A percentile compares a stretch with the other conserved stretches of the same genome.
Conservation (phyloP, 2,329 filamentous ascomycete species). For the Didymella lethalis region DNA sequence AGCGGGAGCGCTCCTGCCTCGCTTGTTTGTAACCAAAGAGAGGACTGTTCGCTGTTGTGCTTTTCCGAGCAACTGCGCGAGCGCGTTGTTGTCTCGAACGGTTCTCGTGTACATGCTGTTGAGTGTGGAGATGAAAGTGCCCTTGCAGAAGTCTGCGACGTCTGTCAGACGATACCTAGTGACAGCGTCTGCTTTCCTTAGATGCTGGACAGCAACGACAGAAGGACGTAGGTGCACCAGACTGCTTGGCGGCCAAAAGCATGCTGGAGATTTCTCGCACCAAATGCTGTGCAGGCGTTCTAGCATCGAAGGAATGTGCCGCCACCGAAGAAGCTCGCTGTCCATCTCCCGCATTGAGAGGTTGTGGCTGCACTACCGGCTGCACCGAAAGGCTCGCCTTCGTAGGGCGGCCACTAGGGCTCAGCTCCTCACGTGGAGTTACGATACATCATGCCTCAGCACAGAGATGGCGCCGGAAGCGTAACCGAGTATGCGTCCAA, state of each 20-base stretch:
- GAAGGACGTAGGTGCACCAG: conserved; percentile 5
- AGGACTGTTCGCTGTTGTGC: conserved; percentile 2
- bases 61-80: conserved; percentile 6
- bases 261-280: neutral
- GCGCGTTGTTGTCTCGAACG: conserved; percentile 9
- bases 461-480: conserved; percentile 5
- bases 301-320: neutral
- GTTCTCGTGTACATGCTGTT: conserved; percentile 10
- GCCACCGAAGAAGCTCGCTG: conserved; percentile 1
- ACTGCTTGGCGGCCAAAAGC: neutral
- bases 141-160: conserved; percentile 20
- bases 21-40: conserved; percentile 13
- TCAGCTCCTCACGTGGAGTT: conserved; percentile 18
- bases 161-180: conserved; percentile 13
- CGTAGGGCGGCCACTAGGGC: conserved; percentile 15
- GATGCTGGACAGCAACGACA: conserved; percentile 2
- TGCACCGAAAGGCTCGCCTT: conserved; percentile 15
- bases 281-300: neutral
- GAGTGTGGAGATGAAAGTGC: conserved; percentile 21
- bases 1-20: conserved; percentile 19
- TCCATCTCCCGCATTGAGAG: neutral
- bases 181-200: conserved; percentile 3
- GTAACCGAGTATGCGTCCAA: conserved; percentile 1
- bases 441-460: conserved; percentile 9
- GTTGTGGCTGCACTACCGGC: conserved; percentile 16